phyloP scores from a whole-genome alignment of 768 basidiomycete species.

The Kwoniella botswanensis region DNA sequence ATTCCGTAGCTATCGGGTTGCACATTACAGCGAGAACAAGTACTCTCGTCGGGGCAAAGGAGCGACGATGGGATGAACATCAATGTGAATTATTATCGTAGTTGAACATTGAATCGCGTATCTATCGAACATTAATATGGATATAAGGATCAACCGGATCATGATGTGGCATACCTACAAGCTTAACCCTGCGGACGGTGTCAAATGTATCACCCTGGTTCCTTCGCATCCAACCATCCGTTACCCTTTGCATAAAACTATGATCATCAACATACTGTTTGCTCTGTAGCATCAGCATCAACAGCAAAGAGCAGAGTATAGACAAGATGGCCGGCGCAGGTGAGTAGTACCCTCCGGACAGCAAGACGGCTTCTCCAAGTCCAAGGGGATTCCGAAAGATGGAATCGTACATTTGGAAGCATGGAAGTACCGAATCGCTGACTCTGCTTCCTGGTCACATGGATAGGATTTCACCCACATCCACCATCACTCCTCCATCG shows the following conservation, averaged over 20 bases:
- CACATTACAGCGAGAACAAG: no score
- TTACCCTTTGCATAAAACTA: conserved; percentile 1
- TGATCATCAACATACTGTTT: not conserved
- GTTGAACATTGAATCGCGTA: no score
- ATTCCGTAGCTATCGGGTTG: no score
- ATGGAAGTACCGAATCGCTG: no score
- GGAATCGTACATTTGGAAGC: no score
- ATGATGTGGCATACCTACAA: not conserved
- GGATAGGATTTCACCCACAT: conserved; percentile 80
- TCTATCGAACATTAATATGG: no score
- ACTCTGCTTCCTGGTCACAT: not conserved
- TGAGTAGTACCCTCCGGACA: conserved; percentile 3
- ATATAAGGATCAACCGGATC: no score
- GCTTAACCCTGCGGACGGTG: not conserved
- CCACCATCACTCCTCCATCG: conserved; percentile 76
- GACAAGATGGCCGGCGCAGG: conserved; percentile 45
- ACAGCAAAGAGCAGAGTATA: not conserved
- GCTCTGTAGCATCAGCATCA: not conserved
- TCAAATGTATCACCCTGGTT: conserved; percentile 6
- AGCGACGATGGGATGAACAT: no score
- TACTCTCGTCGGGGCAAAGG: no score
- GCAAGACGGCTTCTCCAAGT: no score
- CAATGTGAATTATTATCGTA: no score
- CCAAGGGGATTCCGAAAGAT: no score
- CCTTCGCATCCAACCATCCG: conserved; percentile 10